Evolutionary conservation across 495 filamentous ascomycete genomes (phyloP), one percentile per base, ranked within the genome.

Genomic region (Talaromyces proteolyticus): DNA sequence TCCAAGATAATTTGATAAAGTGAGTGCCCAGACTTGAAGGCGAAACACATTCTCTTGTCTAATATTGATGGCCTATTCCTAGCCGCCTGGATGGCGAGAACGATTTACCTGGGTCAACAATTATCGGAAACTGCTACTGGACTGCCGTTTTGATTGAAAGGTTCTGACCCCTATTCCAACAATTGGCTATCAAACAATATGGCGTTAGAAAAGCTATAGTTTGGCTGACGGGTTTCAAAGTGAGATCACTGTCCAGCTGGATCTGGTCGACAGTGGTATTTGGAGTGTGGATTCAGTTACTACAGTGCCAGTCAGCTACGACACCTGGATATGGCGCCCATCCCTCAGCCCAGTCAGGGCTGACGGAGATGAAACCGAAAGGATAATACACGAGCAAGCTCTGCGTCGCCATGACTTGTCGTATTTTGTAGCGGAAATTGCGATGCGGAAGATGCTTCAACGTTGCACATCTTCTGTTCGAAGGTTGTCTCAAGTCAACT

Each of bases 241-340:
- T 41, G 38, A 41, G 38, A 41, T 41, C 38, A 10, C n/a, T 41
- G 38, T 41, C 38, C 38, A 41, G 38, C n/a, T 41, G n/a, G 21
- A 41, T 41, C 38, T 41, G 16, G 16, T 41, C 16, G 38, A 41
- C 38, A 41, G 38, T 41, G 38, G 38, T 41, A 41, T 41, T 41
- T 41, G 38, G 38, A 41, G 38, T 41, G 21, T 41, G n/a, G 38
- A 41, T 41, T 41, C 38, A 41, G 38, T 41, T 41, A 41, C n/a
- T 41, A 41, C 38, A 41, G 38, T 41, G 12, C 38, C 38, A 19
- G 38, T 41, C 38, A 41, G 38, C n/a, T 41, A 41, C 38, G 38
- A 41, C 16, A 41, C 38, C 38, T 41, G 38, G 38, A 41, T 41
- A n/a, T 41, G 38, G 38, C 38, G 21, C 38, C 38, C 38, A 19